A percentile compares a stretch with the other conserved stretches of the same genome.
phyloP scores from a whole-genome alignment of 2,329 filamentous ascomycete species.

The Pezicula rhizophila region DNA sequence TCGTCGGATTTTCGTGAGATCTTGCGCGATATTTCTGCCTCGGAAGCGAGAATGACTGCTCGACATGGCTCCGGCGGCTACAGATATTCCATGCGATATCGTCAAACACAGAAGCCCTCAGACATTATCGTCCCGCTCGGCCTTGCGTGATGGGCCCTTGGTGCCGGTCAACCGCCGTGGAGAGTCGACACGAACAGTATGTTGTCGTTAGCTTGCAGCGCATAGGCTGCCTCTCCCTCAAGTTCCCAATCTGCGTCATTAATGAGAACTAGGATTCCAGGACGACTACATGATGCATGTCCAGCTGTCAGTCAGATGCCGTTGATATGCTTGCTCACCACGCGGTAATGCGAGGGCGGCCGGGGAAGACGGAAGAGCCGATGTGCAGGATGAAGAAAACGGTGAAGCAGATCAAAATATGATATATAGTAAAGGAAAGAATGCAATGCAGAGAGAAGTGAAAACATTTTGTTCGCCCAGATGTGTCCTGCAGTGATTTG shows the following conservation, averaged over 20 bases:
- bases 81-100: background rate
- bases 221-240: conserved; percentile 87
- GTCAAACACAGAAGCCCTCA: no score
- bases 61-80: no score
- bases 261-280: conserved; percentile 91
- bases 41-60: no score
- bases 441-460: conserved; percentile 4
- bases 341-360: conserved; percentile 1
- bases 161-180: conserved; percentile 67
- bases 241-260: conserved; percentile 99
- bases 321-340: background rate
- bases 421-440: conserved; percentile 4
- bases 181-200: conserved; percentile 95
- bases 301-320: conserved; percentile 16
- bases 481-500: conserved; percentile 16
- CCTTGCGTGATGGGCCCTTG: no score
- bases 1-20: no score
- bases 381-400: conserved; percentile 4
- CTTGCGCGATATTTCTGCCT: no score
- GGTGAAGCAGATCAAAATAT: conserved; percentile 8
- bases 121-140: no score
- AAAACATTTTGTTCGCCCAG: background rate
- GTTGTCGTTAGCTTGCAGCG: conserved; percentile 75
- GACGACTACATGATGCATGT: conserved; percentile 55
- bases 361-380: background rate